Evolutionary conservation across 768 basidiomycete genomes (phyloP).

Genomic region (Tubosaeta sp.): DNA sequence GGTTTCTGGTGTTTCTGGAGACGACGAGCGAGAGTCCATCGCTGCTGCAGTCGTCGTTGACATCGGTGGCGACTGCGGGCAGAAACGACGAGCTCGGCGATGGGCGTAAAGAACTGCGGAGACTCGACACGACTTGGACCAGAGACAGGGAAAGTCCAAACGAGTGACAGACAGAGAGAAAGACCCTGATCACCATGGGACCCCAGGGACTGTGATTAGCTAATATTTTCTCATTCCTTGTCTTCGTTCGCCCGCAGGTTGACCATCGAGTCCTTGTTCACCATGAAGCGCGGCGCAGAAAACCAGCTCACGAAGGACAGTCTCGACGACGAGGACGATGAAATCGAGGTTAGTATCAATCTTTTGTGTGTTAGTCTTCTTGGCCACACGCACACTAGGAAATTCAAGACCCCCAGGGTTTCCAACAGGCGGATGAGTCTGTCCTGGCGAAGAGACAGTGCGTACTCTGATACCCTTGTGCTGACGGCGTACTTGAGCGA

Average conservation of each 20-base stretch:
- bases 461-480: conserved; percentile 18
- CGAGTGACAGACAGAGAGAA: neutral
- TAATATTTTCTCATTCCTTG: conserved; percentile 17
- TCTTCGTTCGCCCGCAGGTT: neutral
- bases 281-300: conserved; percentile 76
- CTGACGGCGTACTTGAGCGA: conserved; percentile 7
- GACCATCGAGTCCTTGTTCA: conserved; percentile 3
- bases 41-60: conserved; percentile 53
- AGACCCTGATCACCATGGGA: conserved; percentile 11
- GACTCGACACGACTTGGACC: neutral
- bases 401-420: conserved; percentile 37
- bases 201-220: conserved; percentile 19
- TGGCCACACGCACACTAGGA: conserved; percentile 34
- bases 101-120: neutral
- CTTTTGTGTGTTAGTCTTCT: neutral
- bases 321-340: conserved; percentile 35
- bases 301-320: conserved; percentile 61
- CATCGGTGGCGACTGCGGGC: conserved; percentile 34
- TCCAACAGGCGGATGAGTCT: conserved; percentile 59
- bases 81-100: conserved; percentile 4
- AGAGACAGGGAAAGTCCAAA: neutral
- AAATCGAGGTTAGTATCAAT: conserved; percentile 25
- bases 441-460: conserved; percentile 55
- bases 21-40: conserved; percentile 63
- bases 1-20: conserved; percentile 65